A percentile compares a stretch with the other conserved stretches of the same genome.
Conservation (phyloP, 805 yeast species). For the Lipomyces spencermartinsiae region DNA sequence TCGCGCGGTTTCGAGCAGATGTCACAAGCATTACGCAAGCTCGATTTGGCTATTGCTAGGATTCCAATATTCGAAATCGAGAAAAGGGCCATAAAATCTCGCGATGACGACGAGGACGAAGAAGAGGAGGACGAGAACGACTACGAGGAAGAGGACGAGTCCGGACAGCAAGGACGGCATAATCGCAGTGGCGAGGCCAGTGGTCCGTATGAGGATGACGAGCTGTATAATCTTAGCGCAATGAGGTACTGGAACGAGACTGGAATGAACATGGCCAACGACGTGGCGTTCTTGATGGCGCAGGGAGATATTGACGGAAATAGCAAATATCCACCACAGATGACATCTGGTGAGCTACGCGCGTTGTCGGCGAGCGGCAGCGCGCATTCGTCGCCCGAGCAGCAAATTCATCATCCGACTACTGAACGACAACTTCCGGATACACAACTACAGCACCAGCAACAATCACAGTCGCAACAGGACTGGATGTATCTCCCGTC, state of each 20-base stretch:
- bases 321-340: background rate
- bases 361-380: slow-evolving; percentile 29
- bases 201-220: slow-evolving; percentile 23
- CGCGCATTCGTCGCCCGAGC: slow-evolving; percentile 34
- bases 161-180: background rate
- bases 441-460: background rate
- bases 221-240: slow-evolving; percentile 16
- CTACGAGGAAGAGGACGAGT: slow-evolving; percentile 20
- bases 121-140: slow-evolving; percentile 24
- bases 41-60: slow-evolving; percentile 74
- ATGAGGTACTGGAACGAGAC: slow-evolving; percentile 29
- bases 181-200: background rate
- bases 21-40: slow-evolving; percentile 70
- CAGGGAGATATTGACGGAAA: slow-evolving; percentile 1
- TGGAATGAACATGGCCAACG: slow-evolving; percentile 1
- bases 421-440: slow-evolving; percentile 10
- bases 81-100: slow-evolving; percentile 12
- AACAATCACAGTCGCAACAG: slow-evolving; percentile 7
- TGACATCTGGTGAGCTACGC: slow-evolving; percentile 7
- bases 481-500: background rate
- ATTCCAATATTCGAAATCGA: slow-evolving; percentile 58
- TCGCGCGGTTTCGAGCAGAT: slow-evolving; percentile 81
- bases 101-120: slow-evolving; percentile 15
- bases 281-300: slow-evolving; percentile 5
- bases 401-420: slow-evolving; percentile 9